Conservation (phyloP, 2,329 filamentous ascomycete species). For the Saccharata proteae region DNA sequence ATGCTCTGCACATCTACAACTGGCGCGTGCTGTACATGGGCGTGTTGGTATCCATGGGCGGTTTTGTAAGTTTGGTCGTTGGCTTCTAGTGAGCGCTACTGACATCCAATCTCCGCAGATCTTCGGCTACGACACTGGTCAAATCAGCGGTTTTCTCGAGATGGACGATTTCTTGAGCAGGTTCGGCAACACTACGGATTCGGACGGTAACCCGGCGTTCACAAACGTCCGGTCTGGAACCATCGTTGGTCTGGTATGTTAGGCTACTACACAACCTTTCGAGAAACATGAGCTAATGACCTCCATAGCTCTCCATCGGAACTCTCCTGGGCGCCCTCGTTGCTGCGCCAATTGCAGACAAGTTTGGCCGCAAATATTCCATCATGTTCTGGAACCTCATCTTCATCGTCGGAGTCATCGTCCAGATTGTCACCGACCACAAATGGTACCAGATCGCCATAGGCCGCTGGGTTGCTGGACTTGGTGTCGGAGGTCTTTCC, state of each 20-base stretch:
- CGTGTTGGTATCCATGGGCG: constrained; percentile 22
- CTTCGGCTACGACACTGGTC: constrained; percentile 19
- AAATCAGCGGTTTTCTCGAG: constrained; percentile 23
- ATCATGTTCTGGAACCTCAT: constrained; percentile 52
- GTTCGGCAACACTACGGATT: constrained; percentile 17
- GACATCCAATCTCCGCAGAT: too few relatives aligned
- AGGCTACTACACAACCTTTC: too few relatives aligned
- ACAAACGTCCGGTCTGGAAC: constrained; percentile 21
- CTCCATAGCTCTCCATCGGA: constrained; percentile 48
- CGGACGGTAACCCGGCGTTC: constrained; percentile 15
- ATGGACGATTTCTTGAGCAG: constrained; percentile 22
- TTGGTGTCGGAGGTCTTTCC: constrained; percentile 53
- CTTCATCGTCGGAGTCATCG: constrained; percentile 51
- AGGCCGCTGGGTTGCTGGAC: constrained; percentile 54
- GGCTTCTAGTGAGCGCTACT: too few relatives aligned
- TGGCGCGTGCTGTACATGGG: constrained; percentile 15
- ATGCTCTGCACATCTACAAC: constrained; percentile 3
- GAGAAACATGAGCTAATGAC: background rate
- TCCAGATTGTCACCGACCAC: constrained; percentile 48
- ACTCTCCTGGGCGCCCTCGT: constrained; percentile 61
- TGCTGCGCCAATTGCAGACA: constrained; percentile 46
- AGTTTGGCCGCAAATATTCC: constrained; percentile 47
- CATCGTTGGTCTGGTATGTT: constrained; percentile 23
- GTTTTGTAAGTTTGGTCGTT: constrained; percentile 13
- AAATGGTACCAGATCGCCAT: constrained; percentile 52